Base-by-base conservation (phyloP, 176 grass and related monocot species). In the Puccinellia tenuiflora region DNA sequence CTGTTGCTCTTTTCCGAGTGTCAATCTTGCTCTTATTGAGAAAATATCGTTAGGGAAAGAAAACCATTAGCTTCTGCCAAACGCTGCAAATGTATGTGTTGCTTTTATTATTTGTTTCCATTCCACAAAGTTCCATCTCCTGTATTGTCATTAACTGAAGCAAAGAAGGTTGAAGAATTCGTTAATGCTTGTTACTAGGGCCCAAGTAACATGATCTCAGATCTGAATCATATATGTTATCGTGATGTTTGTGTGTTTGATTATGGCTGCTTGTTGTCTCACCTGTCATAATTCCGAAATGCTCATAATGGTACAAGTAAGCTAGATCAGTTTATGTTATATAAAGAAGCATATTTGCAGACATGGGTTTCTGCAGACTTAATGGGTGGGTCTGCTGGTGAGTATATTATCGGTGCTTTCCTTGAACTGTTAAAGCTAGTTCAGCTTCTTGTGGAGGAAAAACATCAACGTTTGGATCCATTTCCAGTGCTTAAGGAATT, bases 311-410 rank as follows among this genome's bases (percentile, higher is more conserved):
- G 34, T 39, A 84, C 75, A 66, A 80, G 74, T 69, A 83, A 64
- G 64, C 20, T 70, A 80, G 35, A 81, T 33, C 47, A 75, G 59
- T 85, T 68, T 39, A 37, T 90, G 37, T 80, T 79, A 65, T 61
- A 51, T 84, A 85, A 90, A 68, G 67, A 24, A 84, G 68, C 85
- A 84, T 90, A 71, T 86, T 72, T 90, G 75, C 79, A 84, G 59
- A 77, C 75, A 81, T 33, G 46, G 57, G 18, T 42, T 81, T 60
- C 39, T 90, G 26, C 78, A 26, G 47, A 54, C 31, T 79, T 80
- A 79, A 54, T 72, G 55, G 61, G 20, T 87, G 72, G 88, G 70
- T 85, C 68, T 42, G 10, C 75, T 87, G 80, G 76, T 87, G 85
- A 80, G 68, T 87, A 83, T 60, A 16, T 30, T 29, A 21, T 83